These are phyloP conservation scores for Meyerozyma sp. DNA, from an alignment of 1,139 yeast species.

Conservation along the genomic window DNA sequence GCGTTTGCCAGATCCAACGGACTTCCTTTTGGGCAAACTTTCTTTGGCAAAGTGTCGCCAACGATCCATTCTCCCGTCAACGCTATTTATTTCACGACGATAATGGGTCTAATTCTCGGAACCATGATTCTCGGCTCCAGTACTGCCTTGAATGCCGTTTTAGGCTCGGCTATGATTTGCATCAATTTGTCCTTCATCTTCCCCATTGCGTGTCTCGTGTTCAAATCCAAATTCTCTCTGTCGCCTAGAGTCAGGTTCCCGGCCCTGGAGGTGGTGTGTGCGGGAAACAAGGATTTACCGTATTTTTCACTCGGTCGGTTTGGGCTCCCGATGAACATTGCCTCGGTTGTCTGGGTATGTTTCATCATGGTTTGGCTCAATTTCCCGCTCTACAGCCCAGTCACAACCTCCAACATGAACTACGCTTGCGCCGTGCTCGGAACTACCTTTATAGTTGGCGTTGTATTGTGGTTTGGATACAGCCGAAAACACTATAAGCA, in stretches of 20 bases:
- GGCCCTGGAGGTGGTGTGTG: constrained; percentile 6
- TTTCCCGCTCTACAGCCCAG: constrained; percentile 26
- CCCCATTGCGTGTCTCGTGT: constrained; percentile 21
- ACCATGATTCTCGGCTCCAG: constrained; percentile 20
- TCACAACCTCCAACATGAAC: constrained; percentile 28
- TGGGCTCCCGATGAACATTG: constrained; percentile 22
- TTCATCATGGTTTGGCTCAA: constrained; percentile 26
- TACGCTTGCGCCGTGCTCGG: constrained; percentile 34
- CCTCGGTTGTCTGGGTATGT: constrained; percentile 23
- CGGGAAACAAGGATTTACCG: constrained; percentile 12
- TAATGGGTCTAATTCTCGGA: constrained; percentile 16
- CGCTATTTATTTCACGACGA: constrained; percentile 15
- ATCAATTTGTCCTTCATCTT: constrained; percentile 22
- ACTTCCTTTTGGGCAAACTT: constrained; percentile 17
- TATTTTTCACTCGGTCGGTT: constrained; percentile 20
- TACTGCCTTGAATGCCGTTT: constrained; percentile 22
- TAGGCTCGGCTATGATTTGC: constrained; percentile 27
- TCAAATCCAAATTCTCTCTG: constrained; percentile 12
- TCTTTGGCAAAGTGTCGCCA: constrained; percentile 16
- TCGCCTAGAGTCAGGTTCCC: constrained; percentile 11
- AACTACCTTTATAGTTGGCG: constrained; percentile 22
- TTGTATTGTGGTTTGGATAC: constrained; percentile 22
- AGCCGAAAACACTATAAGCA: constrained; percentile 12
- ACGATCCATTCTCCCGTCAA: constrained; percentile 20
- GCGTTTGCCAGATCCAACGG: constrained; percentile 25